These are phyloP conservation scores for Rutstroemia sp. DNA, from an alignment of 2,329 filamentous ascomycete genomes.

Conservation along the genomic window DNA sequence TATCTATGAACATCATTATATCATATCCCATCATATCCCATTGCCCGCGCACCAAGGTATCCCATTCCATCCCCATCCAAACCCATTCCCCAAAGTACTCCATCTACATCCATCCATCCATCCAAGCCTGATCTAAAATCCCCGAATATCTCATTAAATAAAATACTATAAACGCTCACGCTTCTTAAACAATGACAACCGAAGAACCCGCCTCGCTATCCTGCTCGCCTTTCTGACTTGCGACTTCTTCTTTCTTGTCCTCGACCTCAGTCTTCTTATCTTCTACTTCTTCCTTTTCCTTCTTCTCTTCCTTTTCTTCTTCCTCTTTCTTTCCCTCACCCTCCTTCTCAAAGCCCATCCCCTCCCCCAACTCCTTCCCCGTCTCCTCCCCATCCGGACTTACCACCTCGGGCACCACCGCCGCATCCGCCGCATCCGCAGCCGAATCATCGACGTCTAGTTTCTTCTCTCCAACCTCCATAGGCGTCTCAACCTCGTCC, in stretches of 20 bases:
- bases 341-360: not conserved
- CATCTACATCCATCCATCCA: not conserved
- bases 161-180: not conserved
- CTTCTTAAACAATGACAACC: not conserved
- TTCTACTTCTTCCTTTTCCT: not conserved
- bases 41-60: no score
- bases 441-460: conserved; percentile 11
- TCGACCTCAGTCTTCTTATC: not conserved
- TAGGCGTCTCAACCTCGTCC: not conserved
- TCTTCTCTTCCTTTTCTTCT: not conserved
- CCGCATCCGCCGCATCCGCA: conserved; percentile 6
- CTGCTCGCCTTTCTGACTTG: not conserved
- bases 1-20: no score
- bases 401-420: not conserved
- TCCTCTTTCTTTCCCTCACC: not conserved
- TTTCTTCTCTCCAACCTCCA: conserved; percentile 9
- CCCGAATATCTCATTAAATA: not conserved
- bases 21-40: no score
- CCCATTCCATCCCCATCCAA: no score
- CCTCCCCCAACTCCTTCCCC: not conserved
- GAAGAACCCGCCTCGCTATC: conserved; percentile 5
- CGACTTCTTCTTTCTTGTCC: not conserved
- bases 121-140: not conserved
- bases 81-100: no score
- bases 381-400: not conserved